Evolutionary conservation across 2,329 filamentous ascomycete species (phyloP).

Genomic region (Dichotomopilus funicola): DNA sequence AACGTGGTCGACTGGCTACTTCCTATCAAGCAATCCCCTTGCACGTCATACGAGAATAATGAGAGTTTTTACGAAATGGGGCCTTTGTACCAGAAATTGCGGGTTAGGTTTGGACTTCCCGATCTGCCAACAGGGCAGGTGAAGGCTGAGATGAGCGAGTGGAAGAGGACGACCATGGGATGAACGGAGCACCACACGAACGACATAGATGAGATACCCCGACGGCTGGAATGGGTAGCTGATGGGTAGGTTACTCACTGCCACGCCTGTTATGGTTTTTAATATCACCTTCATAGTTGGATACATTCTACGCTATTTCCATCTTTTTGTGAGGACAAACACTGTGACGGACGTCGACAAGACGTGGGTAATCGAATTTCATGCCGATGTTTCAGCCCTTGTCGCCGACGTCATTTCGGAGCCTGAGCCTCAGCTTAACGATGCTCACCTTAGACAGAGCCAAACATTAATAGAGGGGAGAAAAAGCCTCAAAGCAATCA

Average conservation of each 20-base stretch:
- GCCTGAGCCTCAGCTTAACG: no score
- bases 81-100: conserved; percentile 51
- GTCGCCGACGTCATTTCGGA: no score
- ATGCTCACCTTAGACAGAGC: no score
- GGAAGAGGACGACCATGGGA: not conserved
- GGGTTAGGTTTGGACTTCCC: conserved; percentile 36
- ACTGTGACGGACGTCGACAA: not conserved
- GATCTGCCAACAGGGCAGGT: conserved; percentile 12
- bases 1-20: conserved; percentile 70
- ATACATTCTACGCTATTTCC: no score
- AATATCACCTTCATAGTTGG: no score
- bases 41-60: conserved; percentile 57
- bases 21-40: conserved; percentile 69
- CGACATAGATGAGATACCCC: conserved; percentile 14
- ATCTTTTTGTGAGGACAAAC: not conserved
- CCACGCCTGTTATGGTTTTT: not conserved
- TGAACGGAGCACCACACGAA: not conserved
- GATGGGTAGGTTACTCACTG: not conserved
- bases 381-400: no score
- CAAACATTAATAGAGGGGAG: no score
- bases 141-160: conserved; percentile 7
- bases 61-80: conserved; percentile 65
- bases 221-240: not conserved
- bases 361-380: not conserved
- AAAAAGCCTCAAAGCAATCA: no score